Evolutionary conservation across 2,329 filamentous ascomycete genomes (phyloP).

Genomic region (Cadophora luteo-olivacea): DNA sequence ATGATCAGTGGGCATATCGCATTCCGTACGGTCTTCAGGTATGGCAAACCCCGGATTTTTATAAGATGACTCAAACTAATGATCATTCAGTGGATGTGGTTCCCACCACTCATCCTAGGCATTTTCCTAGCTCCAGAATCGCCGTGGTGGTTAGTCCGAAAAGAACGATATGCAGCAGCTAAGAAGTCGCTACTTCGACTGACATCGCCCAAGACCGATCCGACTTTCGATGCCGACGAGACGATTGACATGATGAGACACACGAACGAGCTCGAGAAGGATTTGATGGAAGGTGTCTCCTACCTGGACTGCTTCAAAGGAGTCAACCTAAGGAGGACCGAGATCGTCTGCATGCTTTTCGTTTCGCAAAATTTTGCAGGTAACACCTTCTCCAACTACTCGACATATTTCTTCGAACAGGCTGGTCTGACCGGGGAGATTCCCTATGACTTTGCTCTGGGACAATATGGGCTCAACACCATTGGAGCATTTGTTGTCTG

Average conservation of each 20-base stretch:
- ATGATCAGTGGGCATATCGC: conserved; percentile 46
- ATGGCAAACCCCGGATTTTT: not conserved
- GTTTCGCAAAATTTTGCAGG: conserved; percentile 69
- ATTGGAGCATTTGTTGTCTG: conserved; percentile 61
- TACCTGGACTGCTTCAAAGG: conserved; percentile 59
- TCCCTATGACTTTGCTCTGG: conserved; percentile 61
- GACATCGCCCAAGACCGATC: conserved; percentile 49
- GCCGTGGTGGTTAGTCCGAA: conserved; percentile 59
- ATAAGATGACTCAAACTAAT: not conserved
- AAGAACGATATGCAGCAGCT: conserved; percentile 51
- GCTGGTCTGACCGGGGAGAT: conserved; percentile 54
- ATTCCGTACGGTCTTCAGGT: conserved; percentile 47
- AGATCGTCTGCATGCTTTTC: conserved; percentile 66
- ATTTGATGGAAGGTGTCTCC: conserved; percentile 49
- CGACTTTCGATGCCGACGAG: conserved; percentile 52
- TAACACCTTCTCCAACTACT: conserved; percentile 69
- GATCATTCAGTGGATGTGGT: conserved; percentile 60
- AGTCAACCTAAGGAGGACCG: conserved; percentile 56
- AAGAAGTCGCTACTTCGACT: conserved; percentile 47
- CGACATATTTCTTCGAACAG: conserved; percentile 65
- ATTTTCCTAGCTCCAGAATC: conserved; percentile 56
- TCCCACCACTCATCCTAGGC: conserved; percentile 53
- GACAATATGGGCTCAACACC: conserved; percentile 56
- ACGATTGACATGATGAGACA: conserved; percentile 62
- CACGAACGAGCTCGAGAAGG: conserved; percentile 62